Evolutionary conservation across 2,329 filamentous ascomycete species (phyloP), one percentile per base, ranked within the genome.

Genomic region (Fusarium illudens): DNA sequence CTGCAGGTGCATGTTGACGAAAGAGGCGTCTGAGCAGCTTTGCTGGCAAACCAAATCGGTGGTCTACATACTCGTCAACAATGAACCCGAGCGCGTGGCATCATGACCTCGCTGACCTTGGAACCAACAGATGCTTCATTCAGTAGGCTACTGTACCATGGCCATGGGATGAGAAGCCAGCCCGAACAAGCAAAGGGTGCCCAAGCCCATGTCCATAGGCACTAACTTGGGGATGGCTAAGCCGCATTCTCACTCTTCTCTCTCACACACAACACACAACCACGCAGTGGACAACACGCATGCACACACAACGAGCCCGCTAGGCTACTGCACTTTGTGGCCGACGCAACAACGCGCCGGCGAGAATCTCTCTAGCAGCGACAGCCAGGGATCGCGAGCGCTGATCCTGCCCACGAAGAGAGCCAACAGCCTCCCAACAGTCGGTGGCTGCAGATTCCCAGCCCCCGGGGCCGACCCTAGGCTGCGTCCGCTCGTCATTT

Each of bases 391-490:
- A 61, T 68, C 51, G n/a, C 20, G 39, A 36, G 57, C 57, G 59
- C 67, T 72, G 61, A 67, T 71, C 65, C 46, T 64, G 39, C 71
- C 60, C 33, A 39, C 39, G 53, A 48, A 22, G 59, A 50, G 66
- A 72, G 67, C 68, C 65, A 68, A 68, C 62, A 56, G 22, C 42
- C 33, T 37, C 29, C 56, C 67, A 64, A 67, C 59, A 62, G 32
- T 61, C 58, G 44, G 58, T 69, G 58, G 67, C 65, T 70, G 65
- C 66, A 70, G 59, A 58, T 64, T 68, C 62, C 66, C 58, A 72
- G 52, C 65, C 71, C 68, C 71, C 54, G 53, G 71, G 64, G 57
- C 62, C 64, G 67, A 64, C 64, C 71, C 68, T 72, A 58, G 71
- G 53, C 64, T 57, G 61, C 39, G 65, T 62, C 59, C 56, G 55